phyloP scores from a whole-genome alignment of 75 land plant species.

The Cryptomeria japonica region DNA sequence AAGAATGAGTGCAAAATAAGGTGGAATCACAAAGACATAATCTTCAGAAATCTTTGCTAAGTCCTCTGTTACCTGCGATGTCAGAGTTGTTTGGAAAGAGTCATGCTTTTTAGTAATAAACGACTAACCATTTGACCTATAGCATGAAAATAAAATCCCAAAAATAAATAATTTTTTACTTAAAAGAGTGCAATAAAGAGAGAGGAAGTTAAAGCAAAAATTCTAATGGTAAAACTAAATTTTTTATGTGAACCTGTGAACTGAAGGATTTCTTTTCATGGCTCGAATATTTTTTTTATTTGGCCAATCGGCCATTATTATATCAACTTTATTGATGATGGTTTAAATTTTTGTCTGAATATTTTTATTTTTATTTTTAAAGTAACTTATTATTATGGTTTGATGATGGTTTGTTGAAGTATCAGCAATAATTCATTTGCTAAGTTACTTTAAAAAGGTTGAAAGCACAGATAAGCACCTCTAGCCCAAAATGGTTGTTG shows the following conservation, averaged over 20 bases:
- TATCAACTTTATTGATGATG: too few relatives aligned
- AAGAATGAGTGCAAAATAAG: conserved; percentile 55
- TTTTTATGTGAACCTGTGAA: background rate
- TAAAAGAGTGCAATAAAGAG: background rate
- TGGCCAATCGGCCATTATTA: too few relatives aligned
- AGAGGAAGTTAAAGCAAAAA: background rate
- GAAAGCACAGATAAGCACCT: too few relatives aligned
- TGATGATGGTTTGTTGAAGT: too few relatives aligned
- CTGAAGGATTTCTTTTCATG: background rate
- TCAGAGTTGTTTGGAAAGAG: background rate
- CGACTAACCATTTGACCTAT: background rate
- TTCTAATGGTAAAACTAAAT: background rate
- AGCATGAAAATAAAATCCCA: background rate
- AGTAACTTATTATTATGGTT: too few relatives aligned
- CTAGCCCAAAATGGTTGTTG: too few relatives aligned
- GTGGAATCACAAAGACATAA: conserved; percentile 50
- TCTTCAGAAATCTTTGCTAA: conserved; percentile 43
- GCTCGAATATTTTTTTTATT: background rate
- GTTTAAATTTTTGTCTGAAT: too few relatives aligned
- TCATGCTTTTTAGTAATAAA: background rate
- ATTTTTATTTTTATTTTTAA: too few relatives aligned
- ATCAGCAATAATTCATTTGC: too few relatives aligned
- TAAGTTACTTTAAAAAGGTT: too few relatives aligned
- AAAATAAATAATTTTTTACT: background rate
- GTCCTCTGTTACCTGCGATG: conserved; percentile 43